Conservation (phyloP, 306 rosid genomes). For the Macrotyloma uniflorum region DNA sequence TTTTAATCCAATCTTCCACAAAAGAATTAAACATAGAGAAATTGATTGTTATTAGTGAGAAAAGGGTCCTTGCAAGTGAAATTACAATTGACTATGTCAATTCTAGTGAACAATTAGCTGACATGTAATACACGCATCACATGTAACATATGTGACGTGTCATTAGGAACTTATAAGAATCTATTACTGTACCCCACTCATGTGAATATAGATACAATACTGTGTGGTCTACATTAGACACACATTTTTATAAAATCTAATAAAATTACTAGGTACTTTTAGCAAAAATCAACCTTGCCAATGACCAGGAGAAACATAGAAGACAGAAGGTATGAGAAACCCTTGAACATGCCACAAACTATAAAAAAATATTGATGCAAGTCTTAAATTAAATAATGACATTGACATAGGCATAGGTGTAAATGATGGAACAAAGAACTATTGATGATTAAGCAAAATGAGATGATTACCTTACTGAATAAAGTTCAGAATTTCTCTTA, state of each 20-base stretch:
- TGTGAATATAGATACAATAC: not conserved
- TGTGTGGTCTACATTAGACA: not conserved
- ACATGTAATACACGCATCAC: too few species aligned
- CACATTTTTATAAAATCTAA: not conserved
- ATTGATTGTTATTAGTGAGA: too few species aligned
- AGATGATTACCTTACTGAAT: slow-evolving; percentile 31
- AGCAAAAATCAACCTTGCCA: not conserved
- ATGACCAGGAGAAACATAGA: slow-evolving; percentile 5
- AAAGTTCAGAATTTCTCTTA: slow-evolving; percentile 38
- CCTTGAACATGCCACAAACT: slow-evolving; percentile 14
- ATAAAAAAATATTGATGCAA: not conserved
- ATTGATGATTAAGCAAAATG: slow-evolving; percentile 18
- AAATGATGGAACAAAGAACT: slow-evolving; percentile 24
- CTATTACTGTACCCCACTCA: not conserved
- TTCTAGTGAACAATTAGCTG: not conserved
- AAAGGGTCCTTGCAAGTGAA: not conserved
- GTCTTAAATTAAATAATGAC: not conserved
- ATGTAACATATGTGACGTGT: too few species aligned
- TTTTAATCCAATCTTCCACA: not conserved
- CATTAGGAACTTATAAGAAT: not conserved
- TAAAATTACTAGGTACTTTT: not conserved
- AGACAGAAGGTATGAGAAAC: not conserved
- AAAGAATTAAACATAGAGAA: too few species aligned
- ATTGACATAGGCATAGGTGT: slow-evolving; percentile 3
- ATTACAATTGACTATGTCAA: not conserved